Percentiles rank a stretch among this genome's conserved stretches.
Conservation (phyloP, 768 basidiomycete genomes). For the Boletus bicolor region DNA sequence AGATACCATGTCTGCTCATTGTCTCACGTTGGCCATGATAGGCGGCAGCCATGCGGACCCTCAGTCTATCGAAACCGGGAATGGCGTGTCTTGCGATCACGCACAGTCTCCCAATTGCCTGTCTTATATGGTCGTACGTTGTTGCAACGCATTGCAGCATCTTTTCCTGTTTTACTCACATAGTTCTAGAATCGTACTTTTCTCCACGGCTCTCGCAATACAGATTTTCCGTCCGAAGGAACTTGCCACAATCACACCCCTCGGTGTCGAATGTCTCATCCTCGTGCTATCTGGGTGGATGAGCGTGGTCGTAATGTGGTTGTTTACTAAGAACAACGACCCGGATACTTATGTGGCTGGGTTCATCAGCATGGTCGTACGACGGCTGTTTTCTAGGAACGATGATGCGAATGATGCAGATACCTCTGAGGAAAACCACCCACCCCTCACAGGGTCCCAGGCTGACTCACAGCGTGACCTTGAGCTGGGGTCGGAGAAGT, state of each 20-base stretch:
- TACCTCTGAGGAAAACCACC: neutral
- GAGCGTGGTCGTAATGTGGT: neutral
- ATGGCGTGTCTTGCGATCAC: conserved; percentile 12
- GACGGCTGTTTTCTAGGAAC: neutral
- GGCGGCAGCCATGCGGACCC: neutral
- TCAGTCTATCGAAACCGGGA: conserved; percentile 1
- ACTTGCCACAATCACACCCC: neutral
- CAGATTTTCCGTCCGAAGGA: conserved; percentile 10
- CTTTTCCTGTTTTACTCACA: neutral
- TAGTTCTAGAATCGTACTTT: conserved; percentile 6
- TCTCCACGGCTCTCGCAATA: conserved; percentile 2
- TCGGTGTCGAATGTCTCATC: conserved; percentile 7
- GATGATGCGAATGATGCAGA: neutral
- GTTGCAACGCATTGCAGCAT: neutral
- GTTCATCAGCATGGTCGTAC: neutral
- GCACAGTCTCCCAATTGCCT: conserved; percentile 14
- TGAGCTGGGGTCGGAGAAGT: neutral
- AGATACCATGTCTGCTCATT: no score
- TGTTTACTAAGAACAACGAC: neutral
- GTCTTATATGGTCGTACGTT: conserved; percentile 17
- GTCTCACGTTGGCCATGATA: neutral
- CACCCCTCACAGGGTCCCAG: no score
- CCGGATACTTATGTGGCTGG: neutral
- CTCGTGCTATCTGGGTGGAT: neutral
- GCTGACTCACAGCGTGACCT: neutral